Conservation (phyloP, 2,329 filamentous ascomycete genomes). For the Dichotomopilus funicola region DNA sequence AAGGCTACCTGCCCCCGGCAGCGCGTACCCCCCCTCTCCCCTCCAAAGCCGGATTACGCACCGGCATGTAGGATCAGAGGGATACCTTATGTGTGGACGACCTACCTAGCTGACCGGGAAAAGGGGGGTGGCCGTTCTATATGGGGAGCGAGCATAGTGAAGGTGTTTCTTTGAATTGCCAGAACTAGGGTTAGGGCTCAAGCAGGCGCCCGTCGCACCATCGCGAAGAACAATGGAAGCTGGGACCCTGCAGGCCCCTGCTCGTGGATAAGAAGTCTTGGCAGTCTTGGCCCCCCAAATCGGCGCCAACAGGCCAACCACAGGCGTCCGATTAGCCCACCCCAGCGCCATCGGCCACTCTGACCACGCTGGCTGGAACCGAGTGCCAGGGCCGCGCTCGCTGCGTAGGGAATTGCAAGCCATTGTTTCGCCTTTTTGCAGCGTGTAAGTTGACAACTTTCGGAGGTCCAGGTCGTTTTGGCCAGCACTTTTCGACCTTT, state of each 20-base stretch:
- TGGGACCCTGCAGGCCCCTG: background rate
- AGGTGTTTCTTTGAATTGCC: background rate
- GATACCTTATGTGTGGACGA: background rate
- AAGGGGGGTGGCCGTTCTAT: too few relatives aligned
- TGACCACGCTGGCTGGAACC: slow-evolving; percentile 22
- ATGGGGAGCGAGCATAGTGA: too few relatives aligned
- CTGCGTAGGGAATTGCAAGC: background rate
- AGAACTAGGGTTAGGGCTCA: background rate
- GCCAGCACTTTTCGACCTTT: background rate
- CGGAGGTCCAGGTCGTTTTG: too few relatives aligned
- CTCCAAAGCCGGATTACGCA: too few relatives aligned
- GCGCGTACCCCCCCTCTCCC: too few relatives aligned
- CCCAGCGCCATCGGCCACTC: slow-evolving; percentile 1
- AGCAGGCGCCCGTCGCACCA: background rate
- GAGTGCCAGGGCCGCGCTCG: background rate
- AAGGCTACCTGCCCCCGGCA: too few relatives aligned
- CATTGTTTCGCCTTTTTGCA: slow-evolving; percentile 12
- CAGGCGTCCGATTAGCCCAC: slow-evolving; percentile 1
- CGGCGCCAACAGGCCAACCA: slow-evolving; percentile 2
- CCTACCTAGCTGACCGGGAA: too few relatives aligned
- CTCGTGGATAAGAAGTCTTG: slow-evolving; percentile 6
- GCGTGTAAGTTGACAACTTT: background rate
- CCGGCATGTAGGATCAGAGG: background rate
- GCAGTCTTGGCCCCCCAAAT: background rate
- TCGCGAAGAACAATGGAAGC: too few relatives aligned